These are phyloP conservation scores for Biancaea sappan DNA, from an alignment of 306 rosid genomes.

Conservation along the genomic window DNA sequence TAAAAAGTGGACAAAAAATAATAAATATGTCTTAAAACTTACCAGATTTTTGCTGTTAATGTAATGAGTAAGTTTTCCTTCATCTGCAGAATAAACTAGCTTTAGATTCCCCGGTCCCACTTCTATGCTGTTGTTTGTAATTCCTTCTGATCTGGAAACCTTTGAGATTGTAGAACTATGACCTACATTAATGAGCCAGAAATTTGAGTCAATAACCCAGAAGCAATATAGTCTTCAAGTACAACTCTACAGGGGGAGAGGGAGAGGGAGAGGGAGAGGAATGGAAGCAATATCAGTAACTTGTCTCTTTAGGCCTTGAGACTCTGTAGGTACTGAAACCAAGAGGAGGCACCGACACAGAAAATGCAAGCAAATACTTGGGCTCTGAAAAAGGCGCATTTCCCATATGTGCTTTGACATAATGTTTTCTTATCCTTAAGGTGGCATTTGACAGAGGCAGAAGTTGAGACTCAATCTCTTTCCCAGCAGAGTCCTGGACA, in stretches of 20 bases:
- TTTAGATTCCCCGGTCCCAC: constrained; percentile 77
- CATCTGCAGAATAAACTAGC: constrained; percentile 66
- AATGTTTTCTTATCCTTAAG: constrained; percentile 46
- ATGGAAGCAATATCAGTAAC: constrained; percentile 38
- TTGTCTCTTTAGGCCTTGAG: constrained; percentile 44
- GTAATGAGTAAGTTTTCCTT: constrained; percentile 65
- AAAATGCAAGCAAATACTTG: constrained; percentile 77
- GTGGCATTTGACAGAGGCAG: constrained; percentile 62
- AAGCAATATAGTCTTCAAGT: constrained; percentile 16
- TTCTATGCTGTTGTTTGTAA: constrained; percentile 49
- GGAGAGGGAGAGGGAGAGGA: constrained; percentile 21
- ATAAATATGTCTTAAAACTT: constrained; percentile 32
- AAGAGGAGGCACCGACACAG: constrained; percentile 78
- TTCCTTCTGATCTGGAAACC: constrained; percentile 42
- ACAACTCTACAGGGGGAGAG: constrained; percentile 19
- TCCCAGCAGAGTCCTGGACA: constrained; percentile 73
- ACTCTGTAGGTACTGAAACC: constrained; percentile 78
- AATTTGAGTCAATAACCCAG: constrained; percentile 14
- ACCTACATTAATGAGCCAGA: constrained; percentile 34
- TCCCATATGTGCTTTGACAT: constrained; percentile 65
- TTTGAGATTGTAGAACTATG: constrained; percentile 39
- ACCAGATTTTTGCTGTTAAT: constrained; percentile 60
- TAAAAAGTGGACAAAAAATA: constrained; percentile 6
- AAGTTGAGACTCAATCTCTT: constrained; percentile 74
- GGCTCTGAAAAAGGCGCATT: constrained; percentile 43